phyloP scores from a whole-genome alignment of 2,329 filamentous ascomycete genomes.

The Plenodomus tracheiphilus region DNA sequence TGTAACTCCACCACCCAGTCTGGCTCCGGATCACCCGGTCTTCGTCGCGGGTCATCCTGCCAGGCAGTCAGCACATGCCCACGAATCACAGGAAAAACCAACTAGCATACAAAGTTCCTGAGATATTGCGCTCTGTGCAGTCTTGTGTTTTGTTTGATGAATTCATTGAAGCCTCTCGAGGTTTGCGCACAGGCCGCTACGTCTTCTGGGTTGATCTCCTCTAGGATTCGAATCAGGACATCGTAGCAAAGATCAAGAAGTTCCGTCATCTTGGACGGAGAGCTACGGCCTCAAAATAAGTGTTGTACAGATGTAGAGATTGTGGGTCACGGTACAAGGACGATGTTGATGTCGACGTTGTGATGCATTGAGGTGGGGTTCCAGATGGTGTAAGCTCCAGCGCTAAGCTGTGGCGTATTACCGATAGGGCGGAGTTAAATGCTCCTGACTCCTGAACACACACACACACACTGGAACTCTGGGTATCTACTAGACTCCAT shows the following conservation, averaged over 20 bases:
- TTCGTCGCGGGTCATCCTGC: constrained; percentile 47
- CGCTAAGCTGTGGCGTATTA: neutral
- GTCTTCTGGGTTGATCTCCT: constrained; percentile 37
- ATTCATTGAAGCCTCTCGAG: constrained; percentile 51
- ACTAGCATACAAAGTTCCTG: constrained; percentile 54
- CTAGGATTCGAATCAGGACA: constrained; percentile 39
- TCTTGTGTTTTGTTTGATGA: constrained; percentile 60
- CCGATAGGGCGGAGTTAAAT: neutral
- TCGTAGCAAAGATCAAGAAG: constrained; percentile 44
- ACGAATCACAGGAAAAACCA: too few relatives aligned
- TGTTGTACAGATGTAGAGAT: neutral
- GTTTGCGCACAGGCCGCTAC: constrained; percentile 36
- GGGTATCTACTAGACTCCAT: too few relatives aligned
- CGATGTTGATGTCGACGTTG: neutral
- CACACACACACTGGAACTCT: too few relatives aligned
- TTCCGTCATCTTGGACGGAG: constrained; percentile 20
- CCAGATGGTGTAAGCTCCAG: too few relatives aligned
- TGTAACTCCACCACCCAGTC: constrained; percentile 38
- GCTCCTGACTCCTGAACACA: too few relatives aligned
- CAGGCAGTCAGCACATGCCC: constrained; percentile 8
- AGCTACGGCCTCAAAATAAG: neutral
- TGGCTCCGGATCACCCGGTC: constrained; percentile 28
- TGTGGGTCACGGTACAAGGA: neutral
- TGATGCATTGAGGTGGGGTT: neutral
- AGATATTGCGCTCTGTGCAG: constrained; percentile 68